phyloP scores from a whole-genome alignment of 2,329 filamentous ascomycete genomes.

The Penicillium sp. region DNA sequence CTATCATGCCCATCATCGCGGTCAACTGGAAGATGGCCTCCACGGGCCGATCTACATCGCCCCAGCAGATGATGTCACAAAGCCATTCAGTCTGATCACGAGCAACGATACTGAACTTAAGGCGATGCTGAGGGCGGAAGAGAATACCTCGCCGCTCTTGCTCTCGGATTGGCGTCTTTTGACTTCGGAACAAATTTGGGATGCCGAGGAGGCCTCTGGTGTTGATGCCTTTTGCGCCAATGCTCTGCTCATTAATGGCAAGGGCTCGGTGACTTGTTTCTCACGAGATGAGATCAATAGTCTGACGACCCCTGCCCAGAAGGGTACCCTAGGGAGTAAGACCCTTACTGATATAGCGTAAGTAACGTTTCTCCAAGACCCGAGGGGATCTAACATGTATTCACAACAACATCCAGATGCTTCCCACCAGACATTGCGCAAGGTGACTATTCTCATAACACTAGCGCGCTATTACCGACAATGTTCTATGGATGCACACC shows the following conservation, averaged over 20 bases:
- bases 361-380: neutral
- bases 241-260: conserved; percentile 63
- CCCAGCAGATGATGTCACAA: conserved; percentile 25
- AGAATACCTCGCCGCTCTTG: conserved; percentile 50
- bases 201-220: conserved; percentile 31
- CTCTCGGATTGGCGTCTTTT: conserved; percentile 60
- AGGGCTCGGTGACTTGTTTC: conserved; percentile 38
- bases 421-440: conserved; percentile 24
- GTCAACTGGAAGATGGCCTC: conserved; percentile 62
- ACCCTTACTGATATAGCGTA: conserved; percentile 33
- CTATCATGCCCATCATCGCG: conserved; percentile 61
- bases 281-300: conserved; percentile 30
- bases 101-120: conserved; percentile 34
- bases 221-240: conserved; percentile 59
- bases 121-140: conserved; percentile 55
- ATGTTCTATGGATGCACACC: conserved; percentile 29
- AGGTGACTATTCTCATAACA: conserved; percentile 23
- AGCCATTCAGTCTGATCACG: conserved; percentile 32
- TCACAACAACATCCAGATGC: conserved; percentile 17
- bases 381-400: neutral
- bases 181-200: conserved; percentile 50
- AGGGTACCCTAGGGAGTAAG: conserved; percentile 18
- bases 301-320: conserved; percentile 31
- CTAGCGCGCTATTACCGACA: conserved; percentile 17
- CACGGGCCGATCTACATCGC: conserved; percentile 58